A percentile compares a stretch with the other conserved stretches of the same genome.
Conservation (phyloP, 169 alveolate species). For the Miamiensis avidus region DNA sequence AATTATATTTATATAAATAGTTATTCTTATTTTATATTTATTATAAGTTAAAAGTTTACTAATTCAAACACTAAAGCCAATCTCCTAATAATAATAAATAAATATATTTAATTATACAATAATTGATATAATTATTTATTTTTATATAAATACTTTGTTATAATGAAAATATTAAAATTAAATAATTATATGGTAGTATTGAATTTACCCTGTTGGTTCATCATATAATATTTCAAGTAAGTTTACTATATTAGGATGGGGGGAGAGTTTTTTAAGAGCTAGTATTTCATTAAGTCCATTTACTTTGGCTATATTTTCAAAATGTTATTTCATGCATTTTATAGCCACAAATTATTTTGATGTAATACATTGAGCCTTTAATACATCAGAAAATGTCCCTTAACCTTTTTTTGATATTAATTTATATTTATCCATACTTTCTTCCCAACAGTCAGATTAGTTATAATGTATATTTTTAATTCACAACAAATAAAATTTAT, state of each 20-base stretch:
- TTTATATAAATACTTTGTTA: background rate
- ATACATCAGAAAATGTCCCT: constrained; percentile 86
- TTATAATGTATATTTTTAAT: no score
- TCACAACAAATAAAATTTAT: no score
- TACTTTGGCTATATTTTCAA: constrained; percentile 72
- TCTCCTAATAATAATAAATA: constrained; percentile 75
- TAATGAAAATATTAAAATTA: constrained; percentile 20
- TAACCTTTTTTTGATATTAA: constrained; percentile 76
- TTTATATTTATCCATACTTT: constrained; percentile 60
- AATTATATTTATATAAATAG: background rate
- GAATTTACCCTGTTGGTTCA: background rate
- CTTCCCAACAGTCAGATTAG: no score
- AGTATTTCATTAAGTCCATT: constrained; percentile 46
- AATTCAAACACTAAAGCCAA: constrained; percentile 81
- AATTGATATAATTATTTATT: background rate
- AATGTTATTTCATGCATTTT: constrained; percentile 77
- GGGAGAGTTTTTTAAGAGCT: constrained; percentile 56
- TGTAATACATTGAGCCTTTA: constrained; percentile 72
- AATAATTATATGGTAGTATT: no score
- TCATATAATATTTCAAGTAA: constrained; percentile 61
- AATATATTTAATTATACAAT: background rate
- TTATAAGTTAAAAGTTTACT: background rate
- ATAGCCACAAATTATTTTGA: constrained; percentile 78
- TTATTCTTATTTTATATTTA: no score
- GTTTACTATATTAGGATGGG: constrained; percentile 63